A percentile compares a stretch with the other conserved stretches of the same genome.
Conservation (phyloP, 371 early-diverging fungal species). For the Amoeboaphelidium protococcarum region DNA sequence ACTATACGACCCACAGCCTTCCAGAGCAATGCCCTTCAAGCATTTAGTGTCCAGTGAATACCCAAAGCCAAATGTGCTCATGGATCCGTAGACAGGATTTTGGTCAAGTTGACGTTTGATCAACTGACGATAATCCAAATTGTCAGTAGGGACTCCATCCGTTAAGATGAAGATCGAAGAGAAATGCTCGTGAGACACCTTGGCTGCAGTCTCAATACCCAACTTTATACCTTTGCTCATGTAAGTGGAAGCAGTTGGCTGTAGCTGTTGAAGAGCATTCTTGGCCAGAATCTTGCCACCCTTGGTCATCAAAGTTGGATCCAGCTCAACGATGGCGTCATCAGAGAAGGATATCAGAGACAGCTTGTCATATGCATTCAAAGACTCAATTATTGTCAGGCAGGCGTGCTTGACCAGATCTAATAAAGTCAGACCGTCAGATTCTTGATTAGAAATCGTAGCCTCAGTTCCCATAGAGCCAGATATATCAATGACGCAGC, state of each 20-base stretch:
- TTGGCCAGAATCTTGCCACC: background rate
- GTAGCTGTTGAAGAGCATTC: conserved; percentile 1
- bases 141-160: conserved; percentile 9
- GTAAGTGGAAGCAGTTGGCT: conserved; percentile 6
- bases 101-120: conserved; percentile 2
- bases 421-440: conserved; percentile 6
- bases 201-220: conserved; percentile 1
- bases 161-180: conserved; percentile 5
- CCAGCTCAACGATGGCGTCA: conserved; percentile 2
- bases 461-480: conserved; percentile 8
- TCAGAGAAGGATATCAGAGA: conserved; percentile 9
- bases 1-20: conserved; percentile 5
- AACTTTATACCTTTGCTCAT: conserved; percentile 7
- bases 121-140: conserved; percentile 6
- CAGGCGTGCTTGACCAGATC: conserved; percentile 13
- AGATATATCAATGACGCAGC: conserved; percentile 7
- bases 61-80: conserved; percentile 14
- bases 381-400: conserved; percentile 6
- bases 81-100: background rate
- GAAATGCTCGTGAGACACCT: background rate
- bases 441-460: conserved; percentile 4
- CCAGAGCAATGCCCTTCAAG: conserved; percentile 4
- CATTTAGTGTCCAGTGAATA: conserved; percentile 6
- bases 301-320: conserved; percentile 3
- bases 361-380: conserved; percentile 6